Evolutionary conservation across 106 monocot species (phyloP), one percentile per base, ranked within the genome.

Genomic region (Acanthochlamys bracteata): DNA sequence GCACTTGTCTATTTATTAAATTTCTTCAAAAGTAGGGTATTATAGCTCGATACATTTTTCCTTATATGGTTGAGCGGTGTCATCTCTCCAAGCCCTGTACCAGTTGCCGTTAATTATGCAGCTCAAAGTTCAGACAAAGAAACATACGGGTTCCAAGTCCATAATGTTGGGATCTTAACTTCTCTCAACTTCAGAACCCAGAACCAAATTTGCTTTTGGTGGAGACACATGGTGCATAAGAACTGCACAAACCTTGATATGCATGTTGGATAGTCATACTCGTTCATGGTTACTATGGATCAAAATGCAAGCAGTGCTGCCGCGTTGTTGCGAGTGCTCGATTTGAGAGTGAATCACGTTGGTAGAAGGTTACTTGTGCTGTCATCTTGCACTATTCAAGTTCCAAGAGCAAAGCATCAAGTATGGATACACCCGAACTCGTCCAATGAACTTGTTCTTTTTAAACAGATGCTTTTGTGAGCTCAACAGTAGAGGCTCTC

Each of bases 181-280:
- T 83, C 86, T 55, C 66, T 92, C 68, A 92, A 92, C 66, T 84
- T 92, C 61, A 92, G 86, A 70, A 86, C 86, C 53, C 86, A 92
- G 69, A 74, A 69, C 16, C 91, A 86, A 84, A 86, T 69, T 39
- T 92, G 80, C 81, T 86, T 56, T 78, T 92, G 26, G 75, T 75
- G 9, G 86, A 92, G 66, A 78, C 91, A 20, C 59, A 92, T 86
- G 4, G 63, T 69, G 4, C 83, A 87, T 25, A 78, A 83, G 59
- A 92, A 92, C 49, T 86, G 69, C 52, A 84, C 84, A 46, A 79
- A 75, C 63, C 58, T 92, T 15, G 86, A 92, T 61, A 84, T 92
- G 69, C 86, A 84, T 74, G 86, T 92, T 24, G 86, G 91, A 1
- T 86, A 92, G 63, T 92, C 91, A 14, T 92, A 84, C 74, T 92